phyloP scores from a whole-genome alignment of 108 stramenopile species.

The Cyclotella sp. region DNA sequence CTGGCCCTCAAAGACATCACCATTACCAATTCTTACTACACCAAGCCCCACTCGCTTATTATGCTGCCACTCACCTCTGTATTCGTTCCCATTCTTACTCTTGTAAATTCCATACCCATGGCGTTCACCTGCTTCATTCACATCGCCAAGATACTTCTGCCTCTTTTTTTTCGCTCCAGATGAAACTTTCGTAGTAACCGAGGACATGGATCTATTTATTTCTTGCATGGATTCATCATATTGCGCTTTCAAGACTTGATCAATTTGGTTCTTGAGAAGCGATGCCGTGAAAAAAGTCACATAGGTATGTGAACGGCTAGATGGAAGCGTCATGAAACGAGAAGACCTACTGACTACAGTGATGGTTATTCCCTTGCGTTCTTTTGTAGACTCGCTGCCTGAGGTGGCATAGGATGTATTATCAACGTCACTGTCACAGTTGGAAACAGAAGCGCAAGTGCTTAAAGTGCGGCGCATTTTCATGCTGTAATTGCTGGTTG shows the following conservation, averaged over 20 bases:
- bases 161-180: conserved; percentile 11
- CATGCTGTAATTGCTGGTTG: neutral
- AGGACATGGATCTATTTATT: neutral
- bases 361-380: conserved; percentile 40
- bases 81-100: conserved; percentile 47
- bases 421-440: conserved; percentile 13
- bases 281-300: conserved; percentile 39
- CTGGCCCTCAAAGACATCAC: conserved; percentile 51
- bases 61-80: conserved; percentile 48
- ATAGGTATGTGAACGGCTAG: conserved; percentile 34
- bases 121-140: conserved; percentile 35
- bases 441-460: conserved; percentile 14
- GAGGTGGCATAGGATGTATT: conserved; percentile 7
- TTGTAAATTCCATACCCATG: conserved; percentile 52
- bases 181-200: neutral
- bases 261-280: conserved; percentile 37
- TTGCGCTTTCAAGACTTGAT: conserved; percentile 41
- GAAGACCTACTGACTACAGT: conserved; percentile 46
- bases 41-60: conserved; percentile 49
- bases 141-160: conserved; percentile 46
- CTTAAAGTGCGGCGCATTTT: neutral
- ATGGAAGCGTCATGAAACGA: conserved; percentile 31
- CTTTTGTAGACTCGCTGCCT: conserved; percentile 40
- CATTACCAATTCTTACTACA: conserved; percentile 48
- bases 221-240: conserved; percentile 23